Evolutionary conservation across 139 green algal genomes (phyloP), one percentile per base, ranked within the genome.

Genomic region (Marvania coccoides): DNA sequence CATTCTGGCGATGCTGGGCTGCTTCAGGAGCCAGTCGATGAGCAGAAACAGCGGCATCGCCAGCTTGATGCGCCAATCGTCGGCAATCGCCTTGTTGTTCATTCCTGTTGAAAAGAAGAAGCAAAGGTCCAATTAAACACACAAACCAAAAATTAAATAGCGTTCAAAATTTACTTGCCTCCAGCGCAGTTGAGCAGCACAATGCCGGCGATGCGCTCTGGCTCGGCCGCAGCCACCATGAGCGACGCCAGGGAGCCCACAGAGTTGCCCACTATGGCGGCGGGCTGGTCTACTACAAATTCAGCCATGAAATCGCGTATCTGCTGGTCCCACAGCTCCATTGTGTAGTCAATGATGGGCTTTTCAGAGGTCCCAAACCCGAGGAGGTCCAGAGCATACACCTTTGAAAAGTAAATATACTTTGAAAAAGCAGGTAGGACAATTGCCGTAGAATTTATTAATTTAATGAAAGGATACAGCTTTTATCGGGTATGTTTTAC

Each of bases 91-190:
- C 78, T 96, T 96, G 75, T 93, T 96, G 79, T 97, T 97, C 88
- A 96, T 91, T n/a, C n/a, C n/a, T n/a, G n/a, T n/a, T n/a, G n/a
- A n/a, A n/a, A n/a, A 9, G 70, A 24, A 33, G 51, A 8, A 46
- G 38, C 12, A n/a, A n/a, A 12, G 10, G 10, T n/a, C 12, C 38
- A 46, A 12, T 9, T 12, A 46, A n/a, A 12, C 38, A 9, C 9
- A 46, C 13, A n/a, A 19, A 13, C 6, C 9, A 10, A 12, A 3
- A 12, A 80, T 71, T 2, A 75, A 68, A 75, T 96, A 94, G 73
- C 88, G 93, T 73, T 95, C 94, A 85, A 94, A 90, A n/a, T n/a
- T n/a, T n/a, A n/a, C n/a, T n/a, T n/a, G 30, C 80, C 86, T 13
- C 85, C 85, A 1, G 79, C 75, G 40, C 71, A 93, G 73, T 97